Evolutionary conservation across 108 stramenopile species (phyloP).

Genomic region (Cyclotella atomus): DNA sequence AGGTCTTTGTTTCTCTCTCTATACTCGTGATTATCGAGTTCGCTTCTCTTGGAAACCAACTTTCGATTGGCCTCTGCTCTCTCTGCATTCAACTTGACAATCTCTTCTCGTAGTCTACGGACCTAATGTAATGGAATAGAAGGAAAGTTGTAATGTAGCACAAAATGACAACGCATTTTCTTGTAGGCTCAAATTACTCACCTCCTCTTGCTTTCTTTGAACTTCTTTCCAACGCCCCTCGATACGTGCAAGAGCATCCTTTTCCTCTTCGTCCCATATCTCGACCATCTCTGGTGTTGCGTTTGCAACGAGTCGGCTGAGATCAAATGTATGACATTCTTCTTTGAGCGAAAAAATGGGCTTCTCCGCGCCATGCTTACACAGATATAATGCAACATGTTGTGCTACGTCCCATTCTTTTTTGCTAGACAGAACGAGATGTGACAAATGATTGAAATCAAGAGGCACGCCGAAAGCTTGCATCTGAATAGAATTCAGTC

Average conservation of each 20-base stretch:
- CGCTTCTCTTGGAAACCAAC: background rate
- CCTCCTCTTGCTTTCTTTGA: conserved; percentile 23
- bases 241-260: conserved; percentile 18
- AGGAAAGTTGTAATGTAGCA: too few species aligned
- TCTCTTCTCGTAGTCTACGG: conserved; percentile 5
- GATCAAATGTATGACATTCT: conserved; percentile 22
- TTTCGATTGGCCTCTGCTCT: conserved; percentile 12
- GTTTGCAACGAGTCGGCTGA: conserved; percentile 13
- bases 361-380: conserved; percentile 1
- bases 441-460: conserved; percentile 24
- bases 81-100: background rate
- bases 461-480: conserved; percentile 28
- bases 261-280: conserved; percentile 23
- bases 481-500: conserved; percentile 3
- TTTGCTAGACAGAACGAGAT: conserved; percentile 37
- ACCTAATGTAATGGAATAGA: too few species aligned
- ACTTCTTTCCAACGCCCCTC: conserved; percentile 45
- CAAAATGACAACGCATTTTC: too few species aligned
- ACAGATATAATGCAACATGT: conserved; percentile 19
- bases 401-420: conserved; percentile 35
- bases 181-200: too few species aligned
- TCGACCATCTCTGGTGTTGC: conserved; percentile 15
- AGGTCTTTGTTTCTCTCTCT: background rate
- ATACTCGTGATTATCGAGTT: conserved; percentile 28
- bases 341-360: conserved; percentile 37